Evolutionary conservation across 495 filamentous ascomycete species (phyloP).

Genomic region (Trichocladium antarcticum): DNA sequence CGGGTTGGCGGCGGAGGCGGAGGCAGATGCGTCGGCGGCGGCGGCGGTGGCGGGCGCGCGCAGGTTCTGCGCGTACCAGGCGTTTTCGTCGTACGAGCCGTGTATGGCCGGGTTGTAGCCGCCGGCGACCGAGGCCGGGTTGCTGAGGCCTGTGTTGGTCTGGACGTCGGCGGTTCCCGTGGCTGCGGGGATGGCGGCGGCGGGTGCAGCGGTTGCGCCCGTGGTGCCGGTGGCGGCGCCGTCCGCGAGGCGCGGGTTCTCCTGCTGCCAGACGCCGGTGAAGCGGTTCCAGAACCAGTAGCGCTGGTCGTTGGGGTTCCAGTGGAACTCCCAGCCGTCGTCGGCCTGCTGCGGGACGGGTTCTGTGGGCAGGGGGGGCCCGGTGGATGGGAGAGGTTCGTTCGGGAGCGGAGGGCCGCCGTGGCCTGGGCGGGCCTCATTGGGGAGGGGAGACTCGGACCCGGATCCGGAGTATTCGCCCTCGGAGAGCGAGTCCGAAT

Average conservation of each 20-base stretch:
- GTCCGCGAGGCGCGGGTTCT: conserved; percentile 66
- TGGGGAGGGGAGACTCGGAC: conserved; percentile 5
- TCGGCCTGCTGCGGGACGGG: conserved; percentile 41
- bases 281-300: conserved; percentile 90
- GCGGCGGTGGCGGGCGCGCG: conserved; percentile 6
- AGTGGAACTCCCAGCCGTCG: conserved; percentile 83
- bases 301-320: conserved; percentile 57
- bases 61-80: conserved; percentile 67
- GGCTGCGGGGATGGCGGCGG: conserved; percentile 18
- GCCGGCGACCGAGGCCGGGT: conserved; percentile 35
- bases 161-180: conserved; percentile 18
- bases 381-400: conserved; percentile 19
- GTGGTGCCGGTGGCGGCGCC: conserved; percentile 16
- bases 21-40: conserved; percentile 1
- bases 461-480: conserved; percentile 11
- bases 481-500: conserved; percentile 6
- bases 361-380: conserved; percentile 32
- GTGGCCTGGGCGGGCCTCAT: conserved; percentile 6
- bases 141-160: conserved; percentile 17
- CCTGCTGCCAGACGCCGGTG: conserved; percentile 68
- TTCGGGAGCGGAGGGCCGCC: conserved; percentile 20
- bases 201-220: conserved; percentile 19
- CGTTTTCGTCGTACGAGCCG: conserved; percentile 87
- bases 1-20: conserved; percentile 51
- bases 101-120: conserved; percentile 95